A percentile compares a stretch with the other conserved stretches of the same genome.
phyloP scores from a whole-genome alignment of 2,329 filamentous ascomycete species.

The Laburnicola sp. region DNA sequence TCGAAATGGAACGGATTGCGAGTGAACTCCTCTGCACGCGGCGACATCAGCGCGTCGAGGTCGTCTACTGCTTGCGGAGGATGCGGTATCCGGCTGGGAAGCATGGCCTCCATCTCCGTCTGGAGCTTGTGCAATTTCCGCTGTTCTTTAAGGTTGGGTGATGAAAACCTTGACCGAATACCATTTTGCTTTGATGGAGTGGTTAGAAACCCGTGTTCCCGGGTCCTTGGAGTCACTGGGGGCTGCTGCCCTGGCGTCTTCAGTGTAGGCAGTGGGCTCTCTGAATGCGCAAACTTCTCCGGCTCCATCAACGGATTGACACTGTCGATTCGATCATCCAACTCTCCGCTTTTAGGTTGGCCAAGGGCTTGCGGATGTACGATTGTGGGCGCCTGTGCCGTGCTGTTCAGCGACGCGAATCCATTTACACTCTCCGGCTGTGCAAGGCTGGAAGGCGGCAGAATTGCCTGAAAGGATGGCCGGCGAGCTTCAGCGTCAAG shows the following conservation, averaged over 20 bases:
- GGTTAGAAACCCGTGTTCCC: slow-evolving; percentile 28
- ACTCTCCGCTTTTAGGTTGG: slow-evolving; percentile 13
- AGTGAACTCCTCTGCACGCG: slow-evolving; percentile 72
- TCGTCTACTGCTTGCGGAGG: slow-evolving; percentile 40
- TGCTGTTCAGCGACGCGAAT: slow-evolving; percentile 42
- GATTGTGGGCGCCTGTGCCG: slow-evolving; percentile 32
- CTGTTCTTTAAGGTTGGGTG: slow-evolving; percentile 45
- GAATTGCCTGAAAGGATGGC: slow-evolving; percentile 43
- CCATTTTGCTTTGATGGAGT: slow-evolving; percentile 30
- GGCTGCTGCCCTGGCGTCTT: slow-evolving; percentile 3
- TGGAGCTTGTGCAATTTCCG: slow-evolving; percentile 45
- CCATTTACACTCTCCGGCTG: slow-evolving; percentile 38
- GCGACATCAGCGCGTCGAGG: slow-evolving; percentile 66
- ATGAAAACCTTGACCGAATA: slow-evolving; percentile 45
- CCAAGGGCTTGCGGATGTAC: slow-evolving; percentile 19
- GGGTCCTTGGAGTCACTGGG: slow-evolving; percentile 20
- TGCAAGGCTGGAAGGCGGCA: slow-evolving; percentile 34
- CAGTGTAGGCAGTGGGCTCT: slow-evolving; percentile 11
- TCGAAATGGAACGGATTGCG: slow-evolving; percentile 50
- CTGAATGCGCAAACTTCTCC: slow-evolving; percentile 15
- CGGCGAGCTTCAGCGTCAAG: slow-evolving; percentile 31
- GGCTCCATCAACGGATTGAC: slow-evolving; percentile 25
- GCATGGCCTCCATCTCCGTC: slow-evolving; percentile 43
- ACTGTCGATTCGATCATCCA: slow-evolving; percentile 28
- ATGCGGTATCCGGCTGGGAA: slow-evolving; percentile 32